A percentile compares a stretch with the other conserved stretches of the same genome.
Conservation (phyloP, 2,329 filamentous ascomycete species). For the Ceratocystis cacaofunesta region DNA sequence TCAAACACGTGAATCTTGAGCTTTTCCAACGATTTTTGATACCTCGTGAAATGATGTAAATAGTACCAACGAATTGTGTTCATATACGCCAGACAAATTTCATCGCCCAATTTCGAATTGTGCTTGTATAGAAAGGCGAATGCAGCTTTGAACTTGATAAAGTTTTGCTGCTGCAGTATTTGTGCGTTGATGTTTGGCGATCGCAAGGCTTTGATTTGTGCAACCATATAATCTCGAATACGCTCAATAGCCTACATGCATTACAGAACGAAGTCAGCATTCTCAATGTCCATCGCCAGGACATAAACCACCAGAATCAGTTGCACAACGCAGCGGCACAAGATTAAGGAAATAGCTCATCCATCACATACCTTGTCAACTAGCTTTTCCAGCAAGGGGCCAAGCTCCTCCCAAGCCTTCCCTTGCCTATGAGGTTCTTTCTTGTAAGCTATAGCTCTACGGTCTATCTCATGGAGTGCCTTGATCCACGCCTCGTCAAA, state of each 20-base stretch:
- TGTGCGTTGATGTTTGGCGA: constrained; percentile 96
- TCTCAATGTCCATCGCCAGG: constrained; percentile 7
- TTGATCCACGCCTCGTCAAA: constrained; percentile 85
- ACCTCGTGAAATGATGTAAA: constrained; percentile 75
- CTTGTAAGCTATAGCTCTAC: constrained; percentile 56
- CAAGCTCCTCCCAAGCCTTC: constrained; percentile 70
- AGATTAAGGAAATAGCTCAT: not conserved
- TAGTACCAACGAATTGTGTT: constrained; percentile 99
- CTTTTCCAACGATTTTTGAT: constrained; percentile 69
- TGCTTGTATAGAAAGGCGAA: constrained; percentile 73
- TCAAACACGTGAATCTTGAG: constrained; percentile 72
- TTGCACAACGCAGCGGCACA: not conserved
- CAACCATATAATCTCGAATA: constrained; percentile 85
- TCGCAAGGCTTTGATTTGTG: constrained; percentile 83
- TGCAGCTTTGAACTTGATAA: constrained; percentile 76
- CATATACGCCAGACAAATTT: constrained; percentile 86
- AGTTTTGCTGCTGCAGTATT: constrained; percentile 85
- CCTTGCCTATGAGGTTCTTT: constrained; percentile 48
- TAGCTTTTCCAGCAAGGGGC: constrained; percentile 70
- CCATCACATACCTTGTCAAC: constrained; percentile 50
- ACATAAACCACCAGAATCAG: not conserved
- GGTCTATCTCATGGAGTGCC: constrained; percentile 70
- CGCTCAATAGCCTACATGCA: constrained; percentile 69
- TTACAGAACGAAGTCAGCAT: constrained; percentile 1
- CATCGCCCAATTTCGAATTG: constrained; percentile 68